Conservation (phyloP, 306 rosid species). For the Potentilla sterilis region DNA sequence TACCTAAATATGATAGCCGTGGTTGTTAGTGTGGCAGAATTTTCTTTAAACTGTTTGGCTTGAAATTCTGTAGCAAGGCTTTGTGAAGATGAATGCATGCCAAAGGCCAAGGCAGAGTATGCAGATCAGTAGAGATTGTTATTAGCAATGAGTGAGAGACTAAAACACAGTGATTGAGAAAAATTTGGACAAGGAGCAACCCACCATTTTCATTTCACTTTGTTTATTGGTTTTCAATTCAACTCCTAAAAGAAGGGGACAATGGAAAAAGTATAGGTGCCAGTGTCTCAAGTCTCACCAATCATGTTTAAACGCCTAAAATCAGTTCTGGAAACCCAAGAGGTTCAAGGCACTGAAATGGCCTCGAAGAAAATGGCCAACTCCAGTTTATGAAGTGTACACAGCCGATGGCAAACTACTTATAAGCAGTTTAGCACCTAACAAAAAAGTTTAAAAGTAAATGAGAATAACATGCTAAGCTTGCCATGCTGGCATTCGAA, state of each 20-base stretch:
- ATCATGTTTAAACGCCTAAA: slow-evolving; percentile 1
- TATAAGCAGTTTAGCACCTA: slow-evolving; percentile 16
- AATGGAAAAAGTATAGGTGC: neutral
- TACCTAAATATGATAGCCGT: neutral
- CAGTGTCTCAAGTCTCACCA: neutral
- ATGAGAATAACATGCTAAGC: slow-evolving; percentile 10
- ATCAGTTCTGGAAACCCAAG: slow-evolving; percentile 14
- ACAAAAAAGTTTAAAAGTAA: neutral
- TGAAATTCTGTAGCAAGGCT: neutral
- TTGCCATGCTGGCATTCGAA: neutral
- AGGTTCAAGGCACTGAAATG: slow-evolving; percentile 5
- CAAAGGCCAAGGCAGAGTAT: neutral
- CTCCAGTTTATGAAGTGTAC: slow-evolving; percentile 2
- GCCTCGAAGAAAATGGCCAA: slow-evolving; percentile 3
- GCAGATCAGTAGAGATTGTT: neutral
- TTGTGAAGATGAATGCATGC: slow-evolving; percentile 1
- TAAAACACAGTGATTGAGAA: neutral
- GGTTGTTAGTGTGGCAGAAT: neutral
- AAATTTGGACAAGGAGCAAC: neutral
- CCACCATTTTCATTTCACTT: neutral
- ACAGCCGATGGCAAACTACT: slow-evolving; percentile 8
- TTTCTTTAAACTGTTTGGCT: neutral
- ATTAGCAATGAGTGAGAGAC: neutral
- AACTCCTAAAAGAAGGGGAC: neutral
- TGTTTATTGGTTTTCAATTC: neutral